phyloP scores from a whole-genome alignment of 2,329 filamentous ascomycete genomes.

The Calonectria leucothoes region DNA sequence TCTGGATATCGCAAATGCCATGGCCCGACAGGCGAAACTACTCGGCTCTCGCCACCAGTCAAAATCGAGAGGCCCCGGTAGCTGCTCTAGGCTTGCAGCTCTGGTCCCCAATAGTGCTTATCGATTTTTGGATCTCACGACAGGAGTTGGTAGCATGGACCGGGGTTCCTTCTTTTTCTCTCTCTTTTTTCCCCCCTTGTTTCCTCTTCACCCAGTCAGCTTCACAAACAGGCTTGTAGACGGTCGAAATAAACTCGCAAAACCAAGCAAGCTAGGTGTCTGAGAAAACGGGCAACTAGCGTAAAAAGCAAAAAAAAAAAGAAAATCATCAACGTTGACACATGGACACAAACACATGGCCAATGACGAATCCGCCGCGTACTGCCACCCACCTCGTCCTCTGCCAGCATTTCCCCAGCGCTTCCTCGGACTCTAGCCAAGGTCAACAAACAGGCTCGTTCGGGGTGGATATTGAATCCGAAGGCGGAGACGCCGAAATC shows the following conservation, averaged over 20 bases:
- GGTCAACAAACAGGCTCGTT: not conserved
- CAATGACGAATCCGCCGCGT: constrained; percentile 2
- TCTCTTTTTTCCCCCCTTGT: not conserved
- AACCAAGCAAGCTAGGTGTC: not conserved
- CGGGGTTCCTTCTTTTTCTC: not conserved
- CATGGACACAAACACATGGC: too few relatives aligned
- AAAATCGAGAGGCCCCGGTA: not conserved
- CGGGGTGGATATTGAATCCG: not conserved
- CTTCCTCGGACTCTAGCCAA: not conserved
- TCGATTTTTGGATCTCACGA: constrained; percentile 10
- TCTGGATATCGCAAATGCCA: not conserved
- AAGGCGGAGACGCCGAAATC: constrained; percentile 6
- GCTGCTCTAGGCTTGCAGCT: constrained; percentile 5
- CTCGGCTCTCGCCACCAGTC: constrained; percentile 5
- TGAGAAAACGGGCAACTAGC: not conserved
- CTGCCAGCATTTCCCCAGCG: not conserved
- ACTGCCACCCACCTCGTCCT: not conserved
- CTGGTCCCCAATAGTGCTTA: constrained; percentile 12
- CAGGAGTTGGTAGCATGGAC: not conserved
- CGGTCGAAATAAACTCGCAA: not conserved
- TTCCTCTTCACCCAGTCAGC: not conserved
- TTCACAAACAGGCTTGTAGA: not conserved
- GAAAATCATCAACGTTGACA: not conserved
- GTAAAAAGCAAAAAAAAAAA: not conserved
- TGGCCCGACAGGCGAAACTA: not conserved